A percentile compares a stretch with the other conserved stretches of the same genome.
phyloP scores from a whole-genome alignment of 164 flowering plant species.

The Aristolochia fimbriata region DNA sequence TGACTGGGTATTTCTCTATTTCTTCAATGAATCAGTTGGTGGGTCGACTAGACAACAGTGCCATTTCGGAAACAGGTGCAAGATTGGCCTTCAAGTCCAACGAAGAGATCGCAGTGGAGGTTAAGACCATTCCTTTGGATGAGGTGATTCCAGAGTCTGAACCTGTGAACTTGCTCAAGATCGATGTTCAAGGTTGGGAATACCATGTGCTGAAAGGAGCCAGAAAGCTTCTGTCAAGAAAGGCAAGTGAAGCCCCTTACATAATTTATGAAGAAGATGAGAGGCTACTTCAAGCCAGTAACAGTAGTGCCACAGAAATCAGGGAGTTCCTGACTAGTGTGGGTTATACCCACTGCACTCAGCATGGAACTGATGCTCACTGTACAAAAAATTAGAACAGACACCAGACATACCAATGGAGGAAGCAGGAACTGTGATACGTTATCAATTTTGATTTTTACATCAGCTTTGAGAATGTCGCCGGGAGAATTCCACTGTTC shows the following conservation, averaged over 20 bases:
- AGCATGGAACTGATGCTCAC: conserved; percentile 93
- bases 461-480: too few species aligned
- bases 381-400: conserved; percentile 41
- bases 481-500: too few species aligned
- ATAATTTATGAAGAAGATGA: conserved; percentile 94
- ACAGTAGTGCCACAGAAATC: conserved; percentile 71
- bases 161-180: conserved; percentile 63
- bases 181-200: conserved; percentile 99
- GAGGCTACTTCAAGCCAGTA: conserved; percentile 78
- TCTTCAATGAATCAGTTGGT: conserved; percentile 50
- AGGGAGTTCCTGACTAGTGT: conserved; percentile 55
- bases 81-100: conserved; percentile 91
- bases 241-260: conserved; percentile 71
- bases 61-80: conserved; percentile 88
- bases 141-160: conserved; percentile 65
- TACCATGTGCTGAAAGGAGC: conserved; percentile 90
- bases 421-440: too few species aligned
- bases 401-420: too few species aligned
- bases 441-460: too few species aligned
- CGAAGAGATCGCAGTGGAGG: conserved; percentile 78
- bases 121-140: conserved; percentile 72
- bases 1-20: conserved; percentile 1
- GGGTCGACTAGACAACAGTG: conserved; percentile 95
- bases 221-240: conserved; percentile 61
- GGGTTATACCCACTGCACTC: conserved; percentile 69